phyloP scores from a whole-genome alignment of 164 flowering plant genomes.

The Magnolia kwangsiensis region DNA sequence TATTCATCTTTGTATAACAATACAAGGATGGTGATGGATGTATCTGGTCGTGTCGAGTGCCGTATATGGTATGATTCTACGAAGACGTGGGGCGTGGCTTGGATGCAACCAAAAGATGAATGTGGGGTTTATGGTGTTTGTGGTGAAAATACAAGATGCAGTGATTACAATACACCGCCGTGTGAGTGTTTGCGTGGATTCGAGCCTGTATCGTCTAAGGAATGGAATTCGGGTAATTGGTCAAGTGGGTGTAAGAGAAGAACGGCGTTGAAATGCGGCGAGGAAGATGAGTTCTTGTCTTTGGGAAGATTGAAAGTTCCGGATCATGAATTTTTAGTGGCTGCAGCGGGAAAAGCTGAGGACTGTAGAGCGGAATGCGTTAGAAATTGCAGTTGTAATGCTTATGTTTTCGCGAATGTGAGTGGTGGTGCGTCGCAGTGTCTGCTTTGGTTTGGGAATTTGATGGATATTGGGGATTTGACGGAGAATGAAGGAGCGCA shows the following conservation, averaged over 20 bases:
- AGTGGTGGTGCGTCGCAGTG: neutral
- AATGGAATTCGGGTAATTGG: conserved; percentile 17
- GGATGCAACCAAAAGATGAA: neutral
- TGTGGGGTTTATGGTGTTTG: conserved; percentile 7
- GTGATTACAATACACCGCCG: neutral
- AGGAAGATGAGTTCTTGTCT: conserved; percentile 21
- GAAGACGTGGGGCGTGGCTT: neutral
- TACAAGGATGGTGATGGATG: neutral
- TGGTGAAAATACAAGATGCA: conserved; percentile 5
- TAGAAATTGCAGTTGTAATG: conserved; percentile 4
- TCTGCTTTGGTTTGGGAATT: neutral
- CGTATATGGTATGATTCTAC: neutral
- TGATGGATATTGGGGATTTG: neutral
- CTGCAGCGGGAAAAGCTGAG: neutral
- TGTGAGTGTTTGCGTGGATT: conserved; percentile 23
- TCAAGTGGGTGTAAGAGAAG: conserved; percentile 25
- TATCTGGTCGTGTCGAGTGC: neutral
- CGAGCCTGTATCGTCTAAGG: conserved; percentile 4
- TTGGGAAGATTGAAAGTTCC: conserved; percentile 24
- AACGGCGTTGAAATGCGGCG: conserved; percentile 15
- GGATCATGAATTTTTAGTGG: neutral
- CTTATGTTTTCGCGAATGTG: conserved; percentile 1
- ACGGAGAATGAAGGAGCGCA: neutral
- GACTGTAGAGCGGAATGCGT: neutral
- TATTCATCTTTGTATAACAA: neutral